Percentiles rank a stretch among this genome's conserved stretches.
phyloP scores from a whole-genome alignment of 768 basidiomycete genomes.

The Mycena maculata region DNA sequence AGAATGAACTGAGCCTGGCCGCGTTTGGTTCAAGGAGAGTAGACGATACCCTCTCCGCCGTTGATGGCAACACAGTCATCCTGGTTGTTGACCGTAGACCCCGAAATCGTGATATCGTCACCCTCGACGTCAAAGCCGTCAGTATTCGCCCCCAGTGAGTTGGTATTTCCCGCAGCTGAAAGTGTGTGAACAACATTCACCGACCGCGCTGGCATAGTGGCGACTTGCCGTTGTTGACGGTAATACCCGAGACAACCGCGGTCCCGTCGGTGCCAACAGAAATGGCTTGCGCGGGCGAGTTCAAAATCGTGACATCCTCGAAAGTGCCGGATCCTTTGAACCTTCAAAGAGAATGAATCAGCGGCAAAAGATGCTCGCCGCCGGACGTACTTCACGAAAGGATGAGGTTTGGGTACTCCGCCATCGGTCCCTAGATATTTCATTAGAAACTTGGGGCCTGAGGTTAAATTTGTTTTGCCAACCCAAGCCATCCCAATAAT shows the following conservation, averaged over 20 bases:
- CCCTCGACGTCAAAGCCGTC: slow-evolving; percentile 38
- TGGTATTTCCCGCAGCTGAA: slow-evolving; percentile 29
- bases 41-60: slow-evolving; percentile 33
- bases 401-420: slow-evolving; percentile 35
- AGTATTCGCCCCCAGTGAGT: slow-evolving; percentile 34
- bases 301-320: slow-evolving; percentile 29
- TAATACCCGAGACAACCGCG: slow-evolving; percentile 20
- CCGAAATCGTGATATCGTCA: slow-evolving; percentile 27
- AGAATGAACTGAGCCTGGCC: no score
- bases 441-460: background rate
- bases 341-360: background rate
- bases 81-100: slow-evolving; percentile 30
- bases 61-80: slow-evolving; percentile 37
- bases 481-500: slow-evolving; percentile 35
- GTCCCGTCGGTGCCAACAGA: slow-evolving; percentile 32
- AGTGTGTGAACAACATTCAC: background rate
- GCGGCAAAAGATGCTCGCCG: background rate
- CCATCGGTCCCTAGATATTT: slow-evolving; percentile 30
- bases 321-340: slow-evolving; percentile 35
- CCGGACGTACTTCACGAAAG: slow-evolving; percentile 32
- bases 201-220: background rate
- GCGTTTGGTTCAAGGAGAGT: no score
- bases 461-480: no score
- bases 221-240: slow-evolving; percentile 32
- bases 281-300: slow-evolving; percentile 32